Base-by-base conservation (phyloP, 306 rosid genomes). In the Castanopsis chinensis region DNA sequence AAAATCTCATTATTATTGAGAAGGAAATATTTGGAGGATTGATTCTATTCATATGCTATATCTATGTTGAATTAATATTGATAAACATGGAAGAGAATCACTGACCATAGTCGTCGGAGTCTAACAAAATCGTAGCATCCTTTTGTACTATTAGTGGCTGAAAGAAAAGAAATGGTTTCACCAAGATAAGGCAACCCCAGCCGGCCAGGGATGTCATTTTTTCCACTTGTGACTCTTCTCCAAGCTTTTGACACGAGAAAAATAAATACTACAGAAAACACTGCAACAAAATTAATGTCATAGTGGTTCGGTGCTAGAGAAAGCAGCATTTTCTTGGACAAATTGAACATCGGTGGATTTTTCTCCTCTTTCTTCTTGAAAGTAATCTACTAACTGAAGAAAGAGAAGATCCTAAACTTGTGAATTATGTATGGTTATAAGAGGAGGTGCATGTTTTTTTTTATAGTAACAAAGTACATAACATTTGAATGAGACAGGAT, bases 41-140 rank as follows among this genome's bases (percentile, higher is more conserved):
- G 12, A 8, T 41, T 41, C 45, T 41, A 11, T 41, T 41, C 45
- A 41, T 41, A 41, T 41, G 2, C 45, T 41, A 8, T 41, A 2
- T 41, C 45, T 41, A 58, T 58, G 65, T 49, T 49, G 57, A 76
- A 68, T 65, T 11, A 37, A 63, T 12, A 72, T 33, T 3, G 33
- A 84, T 65, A 14, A 73, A 74, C 69, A 23, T 12, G 56, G 11
- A 76, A 74, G 69, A 57, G 79, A 71, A 74, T 41, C 23, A 86
- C 92, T 90, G 70, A 92, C 97, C 94, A 82, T 28, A 77, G 73
- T 83, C 94, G 78, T 60, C 97, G 90, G 77, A 87, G 91, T 67
- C 87, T 84, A 88, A 92, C 90, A 77, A 92, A 92, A 45, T 92
- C 87, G 76, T 92, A 92, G 84, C 94, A 90, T 55, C 97, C 97